Percentiles rank a stretch among this genome's conserved stretches.
These are phyloP conservation scores for Ceratobasidium sp. DNA, from an alignment of 1,284 basidiomycete species.

Conservation along the genomic window DNA sequence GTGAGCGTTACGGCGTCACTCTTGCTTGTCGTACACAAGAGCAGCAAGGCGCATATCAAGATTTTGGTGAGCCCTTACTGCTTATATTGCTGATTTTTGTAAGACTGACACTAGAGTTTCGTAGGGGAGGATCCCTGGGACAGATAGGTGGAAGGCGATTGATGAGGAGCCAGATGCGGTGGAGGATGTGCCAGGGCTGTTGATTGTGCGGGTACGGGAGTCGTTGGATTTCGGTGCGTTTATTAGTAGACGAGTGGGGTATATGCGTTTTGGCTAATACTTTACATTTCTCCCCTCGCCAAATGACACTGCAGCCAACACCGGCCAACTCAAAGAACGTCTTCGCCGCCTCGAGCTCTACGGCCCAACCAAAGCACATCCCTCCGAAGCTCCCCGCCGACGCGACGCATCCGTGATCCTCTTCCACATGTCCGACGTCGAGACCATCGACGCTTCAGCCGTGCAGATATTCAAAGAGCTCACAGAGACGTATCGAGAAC, in stretches of 20 bases:
- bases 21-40: constrained; percentile 86
- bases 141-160: constrained; percentile 82
- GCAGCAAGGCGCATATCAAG: constrained; percentile 78
- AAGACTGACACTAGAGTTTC: background rate
- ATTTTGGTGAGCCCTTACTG: constrained; percentile 62
- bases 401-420: constrained; percentile 81
- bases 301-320: constrained; percentile 69
- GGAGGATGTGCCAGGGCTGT: constrained; percentile 78
- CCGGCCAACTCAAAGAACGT: constrained; percentile 82
- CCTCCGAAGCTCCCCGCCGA: constrained; percentile 83
- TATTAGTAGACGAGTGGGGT: constrained; percentile 46
- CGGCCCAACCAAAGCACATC: constrained; percentile 79
- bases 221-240: constrained; percentile 77
- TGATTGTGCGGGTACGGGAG: constrained; percentile 85
- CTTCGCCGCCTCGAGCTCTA: constrained; percentile 84
- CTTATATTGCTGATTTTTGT: background rate
- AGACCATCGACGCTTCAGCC: constrained; percentile 85
- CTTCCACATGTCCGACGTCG: constrained; percentile 90
- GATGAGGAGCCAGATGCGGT: constrained; percentile 80
- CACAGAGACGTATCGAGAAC: constrained; percentile 78
- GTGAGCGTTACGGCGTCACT: constrained; percentile 86
- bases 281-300: background rate
- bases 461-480: constrained; percentile 87
- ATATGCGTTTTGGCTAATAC: constrained; percentile 12
- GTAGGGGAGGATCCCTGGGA: constrained; percentile 82